Conservation (phyloP, 202 grass and related monocot species). For the Carex sylvatica region DNA sequence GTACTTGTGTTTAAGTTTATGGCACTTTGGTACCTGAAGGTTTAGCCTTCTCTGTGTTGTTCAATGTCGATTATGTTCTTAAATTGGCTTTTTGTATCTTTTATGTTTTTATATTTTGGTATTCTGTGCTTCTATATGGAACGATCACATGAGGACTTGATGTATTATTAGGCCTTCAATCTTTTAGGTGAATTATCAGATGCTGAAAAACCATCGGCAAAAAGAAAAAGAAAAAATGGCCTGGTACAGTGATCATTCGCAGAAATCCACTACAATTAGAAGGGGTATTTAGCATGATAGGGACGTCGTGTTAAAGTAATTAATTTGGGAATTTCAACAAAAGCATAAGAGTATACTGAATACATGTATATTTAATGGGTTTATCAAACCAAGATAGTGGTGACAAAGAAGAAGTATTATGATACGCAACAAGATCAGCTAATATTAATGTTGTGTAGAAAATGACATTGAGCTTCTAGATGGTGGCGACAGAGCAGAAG, state of each 20-base stretch:
- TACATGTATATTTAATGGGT: too few relatives aligned
- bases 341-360: not conserved
- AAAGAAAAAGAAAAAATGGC: not conserved
- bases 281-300: too few relatives aligned
- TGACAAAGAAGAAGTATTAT: too few relatives aligned
- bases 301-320: not conserved
- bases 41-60: conserved; percentile 8
- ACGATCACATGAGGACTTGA: not conserved
- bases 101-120: not conserved
- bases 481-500: too few relatives aligned
- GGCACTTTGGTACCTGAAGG: not conserved
- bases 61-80: not conserved
- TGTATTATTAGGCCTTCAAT: not conserved
- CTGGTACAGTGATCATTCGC: not conserved
- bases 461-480: too few relatives aligned
- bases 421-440: too few relatives aligned
- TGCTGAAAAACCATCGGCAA: not conserved
- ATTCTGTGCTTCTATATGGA: not conserved
- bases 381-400: too few relatives aligned
- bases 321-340: not conserved
- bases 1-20: not conserved
- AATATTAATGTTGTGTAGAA: too few relatives aligned
- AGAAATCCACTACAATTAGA: not conserved
- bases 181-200: not conserved
- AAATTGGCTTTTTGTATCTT: not conserved